A percentile compares a stretch with the other conserved stretches of the same genome.
These are phyloP conservation scores for Stachybotrys chartarum DNA, from an alignment of 2,329 filamentous ascomycete species.

Conservation along the genomic window DNA sequence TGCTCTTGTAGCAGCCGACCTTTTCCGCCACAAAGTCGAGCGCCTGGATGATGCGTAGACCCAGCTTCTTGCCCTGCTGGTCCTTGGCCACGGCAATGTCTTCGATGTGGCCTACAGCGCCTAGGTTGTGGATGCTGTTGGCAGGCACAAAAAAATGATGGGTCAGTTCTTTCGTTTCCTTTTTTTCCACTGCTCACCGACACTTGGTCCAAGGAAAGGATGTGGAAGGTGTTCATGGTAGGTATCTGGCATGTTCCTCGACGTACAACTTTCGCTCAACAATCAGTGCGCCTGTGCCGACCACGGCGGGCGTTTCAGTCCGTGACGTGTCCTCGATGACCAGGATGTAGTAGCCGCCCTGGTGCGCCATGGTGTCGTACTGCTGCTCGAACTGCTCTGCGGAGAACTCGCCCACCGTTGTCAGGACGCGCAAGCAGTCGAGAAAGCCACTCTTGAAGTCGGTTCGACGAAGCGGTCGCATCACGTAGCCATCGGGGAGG, in stretches of 20 bases:
- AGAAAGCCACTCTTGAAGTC: constrained; percentile 83
- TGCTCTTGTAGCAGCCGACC: constrained; percentile 94
- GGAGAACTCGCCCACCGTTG: constrained; percentile 82
- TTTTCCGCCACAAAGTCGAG: constrained; percentile 82
- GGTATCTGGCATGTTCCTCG: background rate
- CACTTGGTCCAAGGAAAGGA: background rate
- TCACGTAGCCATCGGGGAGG: constrained; percentile 73
- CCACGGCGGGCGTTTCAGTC: constrained; percentile 53
- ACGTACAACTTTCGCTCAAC: constrained; percentile 90
- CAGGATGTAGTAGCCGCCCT: constrained; percentile 77
- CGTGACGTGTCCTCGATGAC: constrained; percentile 68
- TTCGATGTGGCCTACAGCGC: constrained; percentile 89
- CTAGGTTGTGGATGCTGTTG: constrained; percentile 67
- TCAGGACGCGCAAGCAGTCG: constrained; percentile 84
- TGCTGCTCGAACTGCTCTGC: constrained; percentile 68
- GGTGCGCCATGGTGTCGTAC: constrained; percentile 72
- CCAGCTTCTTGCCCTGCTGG: constrained; percentile 96
- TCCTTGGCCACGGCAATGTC: constrained; percentile 94
- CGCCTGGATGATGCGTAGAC: constrained; percentile 86
- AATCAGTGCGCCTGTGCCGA: constrained; percentile 85
- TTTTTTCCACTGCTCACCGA: background rate
- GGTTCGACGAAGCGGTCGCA: constrained; percentile 69
- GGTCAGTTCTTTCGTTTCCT: constrained; percentile 8
- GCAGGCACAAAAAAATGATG: background rate
- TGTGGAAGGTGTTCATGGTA: background rate